Base-by-base conservation (phyloP, 805 yeast species). In the Ogataea degrootiae region DNA sequence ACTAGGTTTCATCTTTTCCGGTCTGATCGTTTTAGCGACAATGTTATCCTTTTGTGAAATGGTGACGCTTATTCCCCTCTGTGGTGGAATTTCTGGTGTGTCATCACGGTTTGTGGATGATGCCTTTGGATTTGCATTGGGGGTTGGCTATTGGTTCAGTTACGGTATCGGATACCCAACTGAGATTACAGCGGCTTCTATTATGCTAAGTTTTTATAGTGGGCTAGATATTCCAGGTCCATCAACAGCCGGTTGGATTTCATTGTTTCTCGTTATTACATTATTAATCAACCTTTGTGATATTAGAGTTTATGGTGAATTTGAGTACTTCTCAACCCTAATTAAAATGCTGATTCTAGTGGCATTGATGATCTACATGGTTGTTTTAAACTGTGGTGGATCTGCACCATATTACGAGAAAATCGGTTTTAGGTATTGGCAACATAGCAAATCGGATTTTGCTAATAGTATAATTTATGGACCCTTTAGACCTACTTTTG, bases 11-110 rank as follows among this genome's bases (percentile, higher is more conserved):
- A 46, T 74, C 0, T 66, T 85, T 9, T 74, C 87, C 26, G 94
- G 91, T 0, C 58, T 79, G 1, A 70, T 86, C 12, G 90, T 86
- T 2, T 61, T 83, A 23, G 76, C 84, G 1, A 82, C 92, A 1
- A 80, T 86, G 76, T 66, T 82, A 15, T 82, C 89, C 5, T 83
- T 85, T 62, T 87, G 92, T 49, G 95, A 86, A 62, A 85, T 86
- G 85, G 84, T 85, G 5, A 83, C 94, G 0, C 71, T 87, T 48
- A 80, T 86, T 19, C 89, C 94, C 0, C 76, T 84, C n/a, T 83
- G 85, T 19, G 87, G 86, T 39, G 90, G 92, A 6, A 85, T 86
- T 4, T 77, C 88, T 0, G 91, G 90, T 1, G 70, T 87, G 26
- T 79, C 87, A 1, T 78, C 91, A 0, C 65, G 95, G 37, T 85